These are phyloP conservation scores for Suillus plorans DNA, from an alignment of 768 basidiomycete genomes.

Conservation along the genomic window DNA sequence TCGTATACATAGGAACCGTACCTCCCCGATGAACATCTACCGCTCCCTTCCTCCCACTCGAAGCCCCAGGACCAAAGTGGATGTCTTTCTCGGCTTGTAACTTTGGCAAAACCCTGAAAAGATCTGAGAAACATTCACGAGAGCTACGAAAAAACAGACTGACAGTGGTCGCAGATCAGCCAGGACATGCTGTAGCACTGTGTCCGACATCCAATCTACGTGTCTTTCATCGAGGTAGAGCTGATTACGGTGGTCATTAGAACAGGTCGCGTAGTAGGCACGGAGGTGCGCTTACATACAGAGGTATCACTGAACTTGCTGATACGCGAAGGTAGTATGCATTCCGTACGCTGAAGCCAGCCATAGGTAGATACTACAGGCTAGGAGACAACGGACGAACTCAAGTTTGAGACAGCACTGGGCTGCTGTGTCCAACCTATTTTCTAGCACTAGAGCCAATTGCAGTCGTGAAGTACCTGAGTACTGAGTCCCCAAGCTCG, in stretches of 20 bases:
- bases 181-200: constrained; percentile 75
- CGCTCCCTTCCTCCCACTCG: constrained; percentile 59
- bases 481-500: not conserved
- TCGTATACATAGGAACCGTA: constrained; percentile 26
- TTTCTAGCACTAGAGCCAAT: not conserved
- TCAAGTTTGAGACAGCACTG: constrained; percentile 7
- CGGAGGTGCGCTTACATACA: constrained; percentile 55
- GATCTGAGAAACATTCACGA: not conserved
- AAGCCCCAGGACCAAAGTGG: constrained; percentile 37
- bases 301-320: constrained; percentile 66
- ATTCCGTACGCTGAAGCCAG: constrained; percentile 64
- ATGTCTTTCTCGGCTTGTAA: constrained; percentile 57
- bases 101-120: constrained; percentile 63
- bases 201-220: constrained; percentile 88
- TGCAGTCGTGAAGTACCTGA: not conserved
- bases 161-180: constrained; percentile 75
- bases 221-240: constrained; percentile 89
- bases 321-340: constrained; percentile 83
- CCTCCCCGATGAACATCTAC: constrained; percentile 88
- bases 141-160: constrained; percentile 15
- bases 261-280: not conserved
- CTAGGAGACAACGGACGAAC: not conserved
- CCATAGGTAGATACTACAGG: constrained; percentile 3
- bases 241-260: constrained; percentile 32
- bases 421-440: not conserved